Percentiles rank a stretch among this genome's conserved stretches.
phyloP scores from a whole-genome alignment of 192 early-diverging fungal species.

The Gaertneriomyces semiglobifer region DNA sequence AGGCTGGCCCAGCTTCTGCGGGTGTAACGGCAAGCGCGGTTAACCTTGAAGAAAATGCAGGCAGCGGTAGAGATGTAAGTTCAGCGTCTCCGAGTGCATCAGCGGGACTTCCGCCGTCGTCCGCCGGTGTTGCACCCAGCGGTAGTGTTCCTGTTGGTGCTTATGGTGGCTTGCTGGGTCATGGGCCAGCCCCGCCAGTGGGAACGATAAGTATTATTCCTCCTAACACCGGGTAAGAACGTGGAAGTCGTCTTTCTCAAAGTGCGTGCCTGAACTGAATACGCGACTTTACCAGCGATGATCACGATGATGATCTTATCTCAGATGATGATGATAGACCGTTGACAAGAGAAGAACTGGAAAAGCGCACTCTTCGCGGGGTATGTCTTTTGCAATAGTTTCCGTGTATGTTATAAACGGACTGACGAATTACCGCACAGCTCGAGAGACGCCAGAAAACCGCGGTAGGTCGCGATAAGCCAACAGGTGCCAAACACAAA shows the following conservation, averaged over 20 bases:
- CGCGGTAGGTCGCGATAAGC: slow-evolving; percentile 22
- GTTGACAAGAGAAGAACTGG: slow-evolving; percentile 52
- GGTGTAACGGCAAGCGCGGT: slow-evolving; percentile 24
- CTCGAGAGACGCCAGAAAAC: slow-evolving; percentile 32
- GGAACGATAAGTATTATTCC: slow-evolving; percentile 46
- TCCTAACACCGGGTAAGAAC: slow-evolving; percentile 49
- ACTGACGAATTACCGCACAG: slow-evolving; percentile 21
- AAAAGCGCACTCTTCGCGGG: slow-evolving; percentile 48
- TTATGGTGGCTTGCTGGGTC: slow-evolving; percentile 47
- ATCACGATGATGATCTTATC: slow-evolving; percentile 50
- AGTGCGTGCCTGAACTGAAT: background rate
- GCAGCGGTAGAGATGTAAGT: background rate
- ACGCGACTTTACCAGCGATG: slow-evolving; percentile 33
- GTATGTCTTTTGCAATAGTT: slow-evolving; percentile 26
- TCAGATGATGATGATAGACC: slow-evolving; percentile 59
- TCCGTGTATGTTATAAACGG: background rate
- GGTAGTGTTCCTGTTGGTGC: slow-evolving; percentile 27
- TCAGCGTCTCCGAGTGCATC: background rate
- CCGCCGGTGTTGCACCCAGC: background rate
- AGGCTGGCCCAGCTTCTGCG: slow-evolving; percentile 31
- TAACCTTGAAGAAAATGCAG: slow-evolving; percentile 19
- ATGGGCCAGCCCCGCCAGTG: slow-evolving; percentile 47
- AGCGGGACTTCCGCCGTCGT: background rate
- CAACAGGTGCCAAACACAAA: slow-evolving; percentile 21
- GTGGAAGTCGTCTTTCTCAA: background rate